Conservation (phyloP, 805 yeast species). For the Nadsonia fulvescens region DNA sequence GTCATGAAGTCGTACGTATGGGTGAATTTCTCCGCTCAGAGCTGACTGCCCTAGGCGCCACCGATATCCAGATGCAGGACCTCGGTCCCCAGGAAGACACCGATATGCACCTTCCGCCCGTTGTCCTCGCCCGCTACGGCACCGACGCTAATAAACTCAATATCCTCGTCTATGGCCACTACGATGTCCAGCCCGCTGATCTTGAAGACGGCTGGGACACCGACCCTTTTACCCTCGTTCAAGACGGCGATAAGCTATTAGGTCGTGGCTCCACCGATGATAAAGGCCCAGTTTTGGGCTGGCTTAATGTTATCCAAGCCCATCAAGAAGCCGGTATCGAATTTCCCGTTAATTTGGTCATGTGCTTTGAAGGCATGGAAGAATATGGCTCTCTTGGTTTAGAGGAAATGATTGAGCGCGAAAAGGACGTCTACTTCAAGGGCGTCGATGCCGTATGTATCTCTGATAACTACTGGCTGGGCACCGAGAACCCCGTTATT, state of each 20-base stretch:
- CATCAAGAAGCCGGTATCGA: constrained; percentile 72
- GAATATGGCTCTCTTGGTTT: constrained; percentile 91
- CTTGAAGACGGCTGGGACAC: constrained; percentile 88
- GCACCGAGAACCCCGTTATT: constrained; percentile 89
- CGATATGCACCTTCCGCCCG: constrained; percentile 71
- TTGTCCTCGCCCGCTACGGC: constrained; percentile 83
- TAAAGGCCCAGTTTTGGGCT: constrained; percentile 94
- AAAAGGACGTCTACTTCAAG: constrained; percentile 66
- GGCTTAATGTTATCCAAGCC: constrained; percentile 88
- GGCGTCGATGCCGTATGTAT: constrained; percentile 89
- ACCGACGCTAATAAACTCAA: constrained; percentile 68
- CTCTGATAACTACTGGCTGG: constrained; percentile 96
- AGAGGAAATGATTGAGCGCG: constrained; percentile 63
- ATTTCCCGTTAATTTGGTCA: constrained; percentile 80
- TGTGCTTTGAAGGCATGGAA: constrained; percentile 98
- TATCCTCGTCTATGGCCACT: constrained; percentile 86
- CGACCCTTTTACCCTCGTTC: constrained; percentile 67
- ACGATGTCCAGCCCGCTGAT: constrained; percentile 95
- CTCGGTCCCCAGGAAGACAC: constrained; percentile 72
- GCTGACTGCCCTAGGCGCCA: constrained; percentile 55
- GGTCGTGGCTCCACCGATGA: constrained; percentile 97
- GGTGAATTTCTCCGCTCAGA: constrained; percentile 63
- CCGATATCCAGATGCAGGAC: constrained; percentile 64
- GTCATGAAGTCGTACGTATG: constrained; percentile 82
- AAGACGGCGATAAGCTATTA: constrained; percentile 45